phyloP scores from a whole-genome alignment of 2,329 filamentous ascomycete genomes.

The Aspergillus sp. region DNA sequence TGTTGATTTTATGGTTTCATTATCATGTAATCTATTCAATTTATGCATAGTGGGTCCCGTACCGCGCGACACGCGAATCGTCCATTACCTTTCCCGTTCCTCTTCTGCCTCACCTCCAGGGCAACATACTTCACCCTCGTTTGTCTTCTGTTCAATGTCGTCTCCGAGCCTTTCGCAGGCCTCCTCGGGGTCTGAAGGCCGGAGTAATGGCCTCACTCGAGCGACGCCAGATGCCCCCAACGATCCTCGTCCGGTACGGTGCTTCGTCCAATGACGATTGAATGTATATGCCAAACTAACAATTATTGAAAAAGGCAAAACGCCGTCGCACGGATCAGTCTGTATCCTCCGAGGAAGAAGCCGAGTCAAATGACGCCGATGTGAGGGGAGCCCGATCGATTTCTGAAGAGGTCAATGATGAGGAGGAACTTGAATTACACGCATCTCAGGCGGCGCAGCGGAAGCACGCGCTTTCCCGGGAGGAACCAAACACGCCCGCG shows the following conservation, averaged over 20 bases:
- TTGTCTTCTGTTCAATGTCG: too few relatives aligned
- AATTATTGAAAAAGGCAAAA: slow-evolving; percentile 30
- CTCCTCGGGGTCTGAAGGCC: background rate
- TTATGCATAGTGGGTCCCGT: too few relatives aligned
- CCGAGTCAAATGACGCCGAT: slow-evolving; percentile 12
- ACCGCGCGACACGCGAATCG: too few relatives aligned
- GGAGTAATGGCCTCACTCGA: background rate
- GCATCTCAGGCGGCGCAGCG: slow-evolving; percentile 55
- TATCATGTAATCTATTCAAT: too few relatives aligned
- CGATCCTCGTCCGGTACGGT: background rate
- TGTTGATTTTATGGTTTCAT: too few relatives aligned
- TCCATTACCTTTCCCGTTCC: too few relatives aligned
- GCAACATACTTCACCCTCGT: too few relatives aligned
- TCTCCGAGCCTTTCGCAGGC: background rate
- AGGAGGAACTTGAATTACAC: slow-evolving; percentile 43
- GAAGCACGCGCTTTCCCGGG: slow-evolving; percentile 37
- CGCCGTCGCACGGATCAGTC: slow-evolving; percentile 29
- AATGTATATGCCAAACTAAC: slow-evolving; percentile 6
- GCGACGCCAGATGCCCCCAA: too few relatives aligned
- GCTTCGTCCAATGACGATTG: slow-evolving; percentile 2
- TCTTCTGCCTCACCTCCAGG: too few relatives aligned
- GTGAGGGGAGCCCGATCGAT: slow-evolving; percentile 7
- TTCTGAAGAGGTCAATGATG: slow-evolving; percentile 20
- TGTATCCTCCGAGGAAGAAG: slow-evolving; percentile 8
- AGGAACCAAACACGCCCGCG: slow-evolving; percentile 62